Percentiles rank a stretch among this genome's conserved stretches.
These are phyloP conservation scores for Heliosperma pusillum DNA, from an alignment of 148 eudicot genomes.

Conservation along the genomic window DNA sequence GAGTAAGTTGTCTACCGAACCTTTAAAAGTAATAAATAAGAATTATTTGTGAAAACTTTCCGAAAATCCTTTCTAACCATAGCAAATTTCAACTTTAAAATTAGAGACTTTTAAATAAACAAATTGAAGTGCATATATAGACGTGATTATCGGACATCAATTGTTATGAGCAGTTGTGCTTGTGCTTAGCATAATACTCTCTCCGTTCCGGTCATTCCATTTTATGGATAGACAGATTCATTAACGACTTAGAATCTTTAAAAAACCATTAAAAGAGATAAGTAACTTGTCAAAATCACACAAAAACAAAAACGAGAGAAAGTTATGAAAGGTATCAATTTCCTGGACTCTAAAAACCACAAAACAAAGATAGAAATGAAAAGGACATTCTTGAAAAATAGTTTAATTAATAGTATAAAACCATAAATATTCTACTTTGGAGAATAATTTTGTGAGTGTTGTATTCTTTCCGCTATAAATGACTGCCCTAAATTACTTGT, in stretches of 20 bases:
- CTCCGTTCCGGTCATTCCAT: too few relatives aligned
- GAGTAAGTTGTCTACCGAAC: too few relatives aligned
- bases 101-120: too few relatives aligned
- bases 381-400: neutral
- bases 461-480: neutral
- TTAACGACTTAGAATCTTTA: neutral
- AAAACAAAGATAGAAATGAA: constrained; percentile 19
- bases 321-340: constrained; percentile 19
- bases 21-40: neutral
- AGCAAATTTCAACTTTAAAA: too few relatives aligned
- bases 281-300: constrained; percentile 24
- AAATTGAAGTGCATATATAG: too few relatives aligned
- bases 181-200: neutral
- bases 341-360: constrained; percentile 22
- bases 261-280: constrained; percentile 8
- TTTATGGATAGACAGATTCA: constrained; percentile 3
- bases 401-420: constrained; percentile 8
- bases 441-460: constrained; percentile 14
- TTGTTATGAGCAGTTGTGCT: neutral
- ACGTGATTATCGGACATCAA: neutral
- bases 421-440: constrained; percentile 4
- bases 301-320: neutral
- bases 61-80: too few relatives aligned
- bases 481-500: neutral
- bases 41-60: too few relatives aligned